phyloP scores from a whole-genome alignment of 1,284 basidiomycete genomes.

The Cutaneotrichosporon spelunceum region DNA sequence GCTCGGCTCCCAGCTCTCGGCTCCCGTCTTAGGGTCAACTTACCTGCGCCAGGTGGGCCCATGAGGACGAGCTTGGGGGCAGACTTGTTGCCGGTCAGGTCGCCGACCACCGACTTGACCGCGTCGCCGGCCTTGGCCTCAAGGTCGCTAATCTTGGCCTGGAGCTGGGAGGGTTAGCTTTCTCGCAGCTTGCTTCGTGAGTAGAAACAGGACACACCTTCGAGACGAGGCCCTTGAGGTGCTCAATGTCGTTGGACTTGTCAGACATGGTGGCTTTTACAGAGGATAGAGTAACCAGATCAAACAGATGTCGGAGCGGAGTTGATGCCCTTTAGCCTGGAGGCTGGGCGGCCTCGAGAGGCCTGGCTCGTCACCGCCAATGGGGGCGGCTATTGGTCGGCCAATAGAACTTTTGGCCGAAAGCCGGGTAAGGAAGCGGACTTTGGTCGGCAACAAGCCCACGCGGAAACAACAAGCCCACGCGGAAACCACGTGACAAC shows the following conservation, averaged over 20 bases:
- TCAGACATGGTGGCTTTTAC: slow-evolving; percentile 18
- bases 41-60: slow-evolving; percentile 94
- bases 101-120: slow-evolving; percentile 25
- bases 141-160: slow-evolving; percentile 47
- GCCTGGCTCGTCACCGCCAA: not conserved
- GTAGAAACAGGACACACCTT: slow-evolving; percentile 53
- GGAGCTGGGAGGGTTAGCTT: slow-evolving; percentile 34
- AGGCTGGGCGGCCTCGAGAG: not conserved
- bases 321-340: not conserved
- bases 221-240: slow-evolving; percentile 79
- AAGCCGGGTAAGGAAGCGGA: too few species aligned
- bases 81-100: slow-evolving; percentile 53
- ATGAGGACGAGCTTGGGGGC: slow-evolving; percentile 86
- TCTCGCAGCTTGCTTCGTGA: not conserved
- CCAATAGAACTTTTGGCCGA: not conserved
- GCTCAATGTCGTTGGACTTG: slow-evolving; percentile 64
- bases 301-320: not conserved
- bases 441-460: too few species aligned
- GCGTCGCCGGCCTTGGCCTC: slow-evolving; percentile 36
- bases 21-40: slow-evolving; percentile 46
- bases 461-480: too few species aligned
- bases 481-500: too few species aligned
- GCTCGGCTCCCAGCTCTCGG: not conserved
- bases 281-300: not conserved
- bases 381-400: not conserved